Evolutionary conservation across 345 rosid species (phyloP).

Genomic region (Durio zibethinus): DNA sequence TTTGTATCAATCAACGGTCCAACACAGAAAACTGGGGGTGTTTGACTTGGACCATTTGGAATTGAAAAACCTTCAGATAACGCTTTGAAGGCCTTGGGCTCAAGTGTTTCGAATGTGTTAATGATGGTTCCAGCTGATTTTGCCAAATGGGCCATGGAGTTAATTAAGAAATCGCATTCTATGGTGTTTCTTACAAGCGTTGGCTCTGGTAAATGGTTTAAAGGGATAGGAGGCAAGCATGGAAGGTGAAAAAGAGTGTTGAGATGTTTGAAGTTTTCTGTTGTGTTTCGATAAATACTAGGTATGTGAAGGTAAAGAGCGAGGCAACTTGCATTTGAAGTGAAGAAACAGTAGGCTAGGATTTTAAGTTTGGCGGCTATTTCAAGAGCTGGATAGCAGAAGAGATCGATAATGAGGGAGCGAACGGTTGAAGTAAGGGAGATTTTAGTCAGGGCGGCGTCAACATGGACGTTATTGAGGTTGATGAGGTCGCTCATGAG

Average conservation of each 20-base stretch:
- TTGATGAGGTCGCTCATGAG: slow-evolving; percentile 14
- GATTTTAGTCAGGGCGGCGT: slow-evolving; percentile 10
- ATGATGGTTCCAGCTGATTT: slow-evolving; percentile 45
- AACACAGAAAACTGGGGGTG: slow-evolving; percentile 44
- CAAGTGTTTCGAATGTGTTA: slow-evolving; percentile 53
- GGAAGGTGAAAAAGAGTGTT: background rate
- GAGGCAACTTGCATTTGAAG: slow-evolving; percentile 19
- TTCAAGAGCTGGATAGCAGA: slow-evolving; percentile 19
- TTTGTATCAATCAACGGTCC: slow-evolving; percentile 45
- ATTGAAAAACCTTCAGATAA: slow-evolving; percentile 42
- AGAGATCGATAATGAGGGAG: slow-evolving; percentile 33
- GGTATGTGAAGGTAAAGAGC: slow-evolving; percentile 21
- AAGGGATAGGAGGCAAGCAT: background rate
- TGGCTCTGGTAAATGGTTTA: background rate
- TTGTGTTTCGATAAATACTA: background rate
- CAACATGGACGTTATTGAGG: slow-evolving; percentile 23
- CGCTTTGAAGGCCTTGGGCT: slow-evolving; percentile 36
- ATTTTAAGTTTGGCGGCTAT: slow-evolving; percentile 20
- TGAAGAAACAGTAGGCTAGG: slow-evolving; percentile 31
- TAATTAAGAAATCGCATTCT: slow-evolving; percentile 8
- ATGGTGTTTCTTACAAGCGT: background rate
- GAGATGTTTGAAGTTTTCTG: slow-evolving; percentile 26
- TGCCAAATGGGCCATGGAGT: slow-evolving; percentile 13
- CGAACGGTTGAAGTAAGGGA: slow-evolving; percentile 12
- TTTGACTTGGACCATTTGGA: slow-evolving; percentile 20